Percentiles rank a stretch among this genome's conserved stretches.
phyloP scores from a whole-genome alignment of 176 grass and related monocot species.

The Saccharum officinarum region DNA sequence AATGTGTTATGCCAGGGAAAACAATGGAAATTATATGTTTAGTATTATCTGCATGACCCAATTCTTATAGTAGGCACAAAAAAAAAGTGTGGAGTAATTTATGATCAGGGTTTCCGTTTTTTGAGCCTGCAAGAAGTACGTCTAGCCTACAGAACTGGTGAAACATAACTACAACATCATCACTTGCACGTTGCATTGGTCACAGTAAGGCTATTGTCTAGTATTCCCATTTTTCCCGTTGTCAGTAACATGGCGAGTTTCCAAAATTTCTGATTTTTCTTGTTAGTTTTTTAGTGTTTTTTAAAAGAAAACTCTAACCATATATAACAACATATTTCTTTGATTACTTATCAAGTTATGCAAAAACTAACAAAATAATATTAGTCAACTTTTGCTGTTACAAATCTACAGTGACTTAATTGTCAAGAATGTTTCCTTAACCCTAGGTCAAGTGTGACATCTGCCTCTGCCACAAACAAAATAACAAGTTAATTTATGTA shows the following conservation, averaged over 20 bases:
- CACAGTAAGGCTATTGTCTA: not conserved
- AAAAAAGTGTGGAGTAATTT: not conserved
- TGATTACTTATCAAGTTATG: not conserved
- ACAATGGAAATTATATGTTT: not conserved
- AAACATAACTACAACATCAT: too few species aligned
- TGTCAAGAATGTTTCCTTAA: too few species aligned
- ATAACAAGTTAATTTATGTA: not conserved
- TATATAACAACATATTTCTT: not conserved
- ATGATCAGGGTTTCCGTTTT: not conserved
- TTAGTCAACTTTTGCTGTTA: too few species aligned
- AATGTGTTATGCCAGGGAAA: not conserved
- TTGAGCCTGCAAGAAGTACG: not conserved
- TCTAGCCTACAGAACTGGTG: not conserved
- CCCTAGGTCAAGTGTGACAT: not conserved
- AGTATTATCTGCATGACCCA: not conserved
- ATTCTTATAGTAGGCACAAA: not conserved
- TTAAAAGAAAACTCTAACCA: not conserved
- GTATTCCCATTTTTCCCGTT: not conserved
- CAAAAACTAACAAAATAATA: not conserved
- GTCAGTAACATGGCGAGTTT: not conserved
- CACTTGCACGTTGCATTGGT: too few species aligned
- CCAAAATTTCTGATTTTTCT: not conserved
- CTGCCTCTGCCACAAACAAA: not conserved
- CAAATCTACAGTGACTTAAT: too few species aligned
- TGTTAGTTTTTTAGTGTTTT: not conserved